Evolutionary conservation across 106 monocot species (phyloP), one percentile per base, ranked within the genome.

Genomic region (Allium sativum): DNA sequence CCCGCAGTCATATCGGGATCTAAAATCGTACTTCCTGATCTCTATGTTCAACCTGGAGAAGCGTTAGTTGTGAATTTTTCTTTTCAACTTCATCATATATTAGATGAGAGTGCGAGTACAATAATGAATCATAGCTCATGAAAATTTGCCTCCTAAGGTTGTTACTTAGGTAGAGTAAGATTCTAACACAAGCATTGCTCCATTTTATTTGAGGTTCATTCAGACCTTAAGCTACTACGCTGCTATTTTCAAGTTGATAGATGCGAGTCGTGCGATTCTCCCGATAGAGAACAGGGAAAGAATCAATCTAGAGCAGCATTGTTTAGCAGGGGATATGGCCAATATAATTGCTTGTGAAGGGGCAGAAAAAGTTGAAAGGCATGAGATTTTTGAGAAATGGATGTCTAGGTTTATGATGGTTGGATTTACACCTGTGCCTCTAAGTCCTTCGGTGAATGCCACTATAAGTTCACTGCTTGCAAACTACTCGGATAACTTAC

Each of bases 331-430:
- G 54, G 94, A 95, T 48, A 95, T 95, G 40, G 94, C 90, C 17
- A 95, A 95, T 57, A 81, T 90, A 43, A 74, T 95, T 19, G 94
- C 94, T 21, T 95, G 94, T 40, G 94, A 95, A 55, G 94, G 86
- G n/a, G 73, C 73, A 0, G 94, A 95, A 46, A 77, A 90, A 55
- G 73, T 90, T 14, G 94, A 95, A 61, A 62, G 94, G 53, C 86
- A 90, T 20, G 94, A 95, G 68, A 70, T 84, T 14, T 78, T 73
- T 10, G 94, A 90, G 40, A 95, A 95, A 50, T 95, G 94, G 94
- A 95, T 66, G 58, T 62, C 86, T 18, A 45, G 94, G 70, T 81
- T 95, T 45, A 78, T 55, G 18, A 95, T 95, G 90, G 94, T 90
- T 0, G 94, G 94, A 1, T 95, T 95, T 60, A 68, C 57, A 42